phyloP scores from a whole-genome alignment of 1,284 basidiomycete genomes.

The Naganishia cerealis region DNA sequence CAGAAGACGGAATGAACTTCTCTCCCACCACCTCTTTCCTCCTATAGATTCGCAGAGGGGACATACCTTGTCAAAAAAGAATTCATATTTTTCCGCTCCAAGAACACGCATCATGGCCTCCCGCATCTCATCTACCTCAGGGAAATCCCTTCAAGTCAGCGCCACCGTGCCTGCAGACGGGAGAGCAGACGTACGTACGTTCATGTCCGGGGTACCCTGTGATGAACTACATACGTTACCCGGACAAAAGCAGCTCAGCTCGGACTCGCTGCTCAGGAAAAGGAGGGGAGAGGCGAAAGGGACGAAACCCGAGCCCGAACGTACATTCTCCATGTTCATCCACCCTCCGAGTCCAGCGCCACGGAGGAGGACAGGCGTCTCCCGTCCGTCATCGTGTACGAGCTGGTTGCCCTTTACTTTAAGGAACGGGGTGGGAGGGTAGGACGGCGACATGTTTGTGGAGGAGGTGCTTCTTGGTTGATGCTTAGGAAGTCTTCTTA shows the following conservation, averaged over 20 bases:
- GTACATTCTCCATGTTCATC: slow-evolving; percentile 48
- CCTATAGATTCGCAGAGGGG: too few species aligned
- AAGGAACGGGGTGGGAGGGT: slow-evolving; percentile 1
- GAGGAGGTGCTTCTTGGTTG: too few species aligned
- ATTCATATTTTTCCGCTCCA: slow-evolving; percentile 66
- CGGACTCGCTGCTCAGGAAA: too few species aligned
- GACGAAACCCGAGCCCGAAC: too few species aligned
- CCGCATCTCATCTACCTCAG: slow-evolving; percentile 60
- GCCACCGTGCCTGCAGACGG: too few species aligned
- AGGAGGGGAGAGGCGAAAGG: too few species aligned
- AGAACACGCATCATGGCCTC: slow-evolving; percentile 64
- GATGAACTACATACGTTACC: slow-evolving; percentile 38
- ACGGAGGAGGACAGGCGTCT: slow-evolving; percentile 12
- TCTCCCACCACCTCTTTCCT: too few species aligned
- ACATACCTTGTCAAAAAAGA: slow-evolving; percentile 62
- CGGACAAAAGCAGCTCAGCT: not conserved
- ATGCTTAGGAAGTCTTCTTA: too few species aligned
- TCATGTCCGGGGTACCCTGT: slow-evolving; percentile 46
- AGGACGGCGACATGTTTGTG: too few species aligned
- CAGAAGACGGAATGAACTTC: not conserved
- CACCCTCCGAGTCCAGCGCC: slow-evolving; percentile 49
- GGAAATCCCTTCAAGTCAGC: too few species aligned
- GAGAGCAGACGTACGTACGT: not conserved
- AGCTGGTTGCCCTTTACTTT: slow-evolving; percentile 37
- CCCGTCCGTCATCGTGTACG: slow-evolving; percentile 14